Evolutionary conservation across 768 basidiomycete species (phyloP).

Genomic region (Podaxis sp.): DNA sequence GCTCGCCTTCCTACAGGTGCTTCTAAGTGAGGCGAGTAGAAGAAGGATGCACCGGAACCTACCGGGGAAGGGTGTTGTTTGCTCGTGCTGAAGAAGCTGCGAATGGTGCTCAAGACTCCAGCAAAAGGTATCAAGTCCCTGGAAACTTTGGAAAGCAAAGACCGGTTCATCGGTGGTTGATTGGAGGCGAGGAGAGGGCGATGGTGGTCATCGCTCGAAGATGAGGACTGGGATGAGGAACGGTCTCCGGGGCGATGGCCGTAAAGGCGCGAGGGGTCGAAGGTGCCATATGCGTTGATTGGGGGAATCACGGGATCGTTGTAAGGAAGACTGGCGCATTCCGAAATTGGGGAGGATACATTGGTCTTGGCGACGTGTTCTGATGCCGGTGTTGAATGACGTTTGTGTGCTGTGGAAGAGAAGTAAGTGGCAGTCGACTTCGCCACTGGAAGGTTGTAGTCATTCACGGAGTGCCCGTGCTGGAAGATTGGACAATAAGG

Average conservation of each 20-base stretch:
- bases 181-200: conserved; percentile 41
- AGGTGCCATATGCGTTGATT: conserved; percentile 53
- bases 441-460: background rate
- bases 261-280: conserved; percentile 30
- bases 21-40: too few species aligned
- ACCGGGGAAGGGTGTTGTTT: background rate
- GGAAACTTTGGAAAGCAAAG: conserved; percentile 30
- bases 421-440: background rate
- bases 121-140: conserved; percentile 42
- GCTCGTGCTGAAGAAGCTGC: background rate
- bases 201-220: conserved; percentile 30
- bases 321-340: conserved; percentile 5
- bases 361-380: conserved; percentile 4
- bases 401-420: conserved; percentile 26
- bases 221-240: conserved; percentile 20
- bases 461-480: conserved; percentile 30
- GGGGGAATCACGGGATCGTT: conserved; percentile 40
- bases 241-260: conserved; percentile 14
- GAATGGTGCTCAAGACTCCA: conserved; percentile 26
- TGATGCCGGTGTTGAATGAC: conserved; percentile 19
- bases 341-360: conserved; percentile 15
- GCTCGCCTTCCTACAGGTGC: background rate
- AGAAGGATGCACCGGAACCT: background rate
- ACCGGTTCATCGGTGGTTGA: conserved; percentile 23
- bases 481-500: conserved; percentile 13